phyloP scores from a whole-genome alignment of 1,284 basidiomycete species.

The Filobasidium uniguttulatum region DNA sequence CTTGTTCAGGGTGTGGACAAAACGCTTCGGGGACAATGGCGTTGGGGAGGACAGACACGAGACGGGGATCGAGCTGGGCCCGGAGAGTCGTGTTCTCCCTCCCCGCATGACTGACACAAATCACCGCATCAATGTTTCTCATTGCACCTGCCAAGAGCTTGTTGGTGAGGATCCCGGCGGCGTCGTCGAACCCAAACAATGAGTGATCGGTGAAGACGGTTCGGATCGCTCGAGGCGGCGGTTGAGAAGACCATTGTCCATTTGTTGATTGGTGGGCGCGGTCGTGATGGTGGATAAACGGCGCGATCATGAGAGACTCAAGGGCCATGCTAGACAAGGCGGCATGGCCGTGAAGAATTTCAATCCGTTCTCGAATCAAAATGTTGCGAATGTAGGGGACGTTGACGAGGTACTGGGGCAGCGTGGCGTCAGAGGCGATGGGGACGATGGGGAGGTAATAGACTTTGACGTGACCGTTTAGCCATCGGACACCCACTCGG shows the following conservation, averaged over 20 bases:
- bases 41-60: conserved; percentile 86
- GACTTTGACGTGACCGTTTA: conserved; percentile 70
- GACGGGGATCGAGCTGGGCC: conserved; percentile 55
- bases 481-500: conserved; percentile 76
- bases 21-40: conserved; percentile 83
- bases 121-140: conserved; percentile 80
- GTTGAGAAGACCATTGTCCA: not conserved
- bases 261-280: not conserved
- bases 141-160: conserved; percentile 78
- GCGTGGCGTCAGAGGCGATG: conserved; percentile 70
- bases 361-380: conserved; percentile 69
- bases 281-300: conserved; percentile 42
- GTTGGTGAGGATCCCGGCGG: conserved; percentile 91
- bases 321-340: conserved; percentile 79
- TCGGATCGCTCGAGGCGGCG: conserved; percentile 40
- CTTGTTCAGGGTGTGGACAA: conserved; percentile 45
- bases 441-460: conserved; percentile 84
- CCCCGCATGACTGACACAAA: conserved; percentile 97
- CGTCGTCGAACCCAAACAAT: conserved; percentile 89
- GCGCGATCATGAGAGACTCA: conserved; percentile 80
- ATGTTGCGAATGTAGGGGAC: conserved; percentile 83
- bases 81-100: conserved; percentile 92
- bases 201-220: conserved; percentile 96
- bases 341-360: conserved; percentile 84
- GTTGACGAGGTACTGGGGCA: conserved; percentile 88